These are phyloP conservation scores for Sclerotinia sclerotiorum DNA, from an alignment of 2,329 filamentous ascomycete species.

Conservation along the genomic window DNA sequence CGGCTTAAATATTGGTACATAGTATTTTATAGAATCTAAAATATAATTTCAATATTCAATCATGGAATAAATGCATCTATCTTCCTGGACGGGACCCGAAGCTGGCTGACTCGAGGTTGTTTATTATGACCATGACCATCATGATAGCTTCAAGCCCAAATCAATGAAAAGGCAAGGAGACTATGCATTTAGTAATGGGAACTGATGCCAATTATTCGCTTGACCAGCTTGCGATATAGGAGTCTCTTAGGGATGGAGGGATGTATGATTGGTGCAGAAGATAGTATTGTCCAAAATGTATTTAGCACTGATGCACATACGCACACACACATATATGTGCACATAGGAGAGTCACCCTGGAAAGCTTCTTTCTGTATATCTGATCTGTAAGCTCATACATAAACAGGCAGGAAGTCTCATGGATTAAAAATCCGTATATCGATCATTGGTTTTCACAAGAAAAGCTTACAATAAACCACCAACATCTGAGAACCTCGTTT, in stretches of 20 bases:
- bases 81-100: not conserved
- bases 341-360: too few relatives aligned
- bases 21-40: not conserved
- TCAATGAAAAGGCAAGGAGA: not conserved
- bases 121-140: not conserved
- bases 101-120: not conserved
- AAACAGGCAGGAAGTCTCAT: not conserved
- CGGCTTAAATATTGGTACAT: too few relatives aligned
- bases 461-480: not conserved
- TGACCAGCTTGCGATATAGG: not conserved
- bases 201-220: not conserved
- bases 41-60: not conserved
- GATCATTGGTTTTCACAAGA: not conserved
- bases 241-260: not conserved
- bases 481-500: not conserved
- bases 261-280: too few relatives aligned
- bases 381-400: too few relatives aligned
- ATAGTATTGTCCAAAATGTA: too few relatives aligned
- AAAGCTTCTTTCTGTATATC: too few relatives aligned
- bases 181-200: not conserved
- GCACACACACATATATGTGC: too few relatives aligned
- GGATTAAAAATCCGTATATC: not conserved
- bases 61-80: not conserved
- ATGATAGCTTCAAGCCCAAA: not conserved
- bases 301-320: too few relatives aligned